phyloP scores from a whole-genome alignment of 2,329 filamentous ascomycete genomes.

The Xylaria polymorpha region DNA sequence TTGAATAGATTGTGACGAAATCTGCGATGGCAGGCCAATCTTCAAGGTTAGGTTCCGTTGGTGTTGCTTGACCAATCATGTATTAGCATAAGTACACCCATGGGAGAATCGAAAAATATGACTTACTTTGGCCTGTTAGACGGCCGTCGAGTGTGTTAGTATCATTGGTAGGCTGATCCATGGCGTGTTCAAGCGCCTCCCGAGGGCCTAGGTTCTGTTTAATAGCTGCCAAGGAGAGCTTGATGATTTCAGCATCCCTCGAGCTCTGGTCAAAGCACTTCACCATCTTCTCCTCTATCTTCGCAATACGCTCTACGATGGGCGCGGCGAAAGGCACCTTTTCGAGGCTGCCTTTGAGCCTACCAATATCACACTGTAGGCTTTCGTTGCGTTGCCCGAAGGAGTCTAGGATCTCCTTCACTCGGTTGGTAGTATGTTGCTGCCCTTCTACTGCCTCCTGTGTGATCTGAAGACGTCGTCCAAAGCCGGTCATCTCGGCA shows the following conservation, averaged over 20 bases:
- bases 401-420: background rate
- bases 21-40: conserved; percentile 27
- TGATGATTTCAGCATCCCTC: background rate
- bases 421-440: background rate
- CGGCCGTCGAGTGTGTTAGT: background rate
- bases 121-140: conserved; percentile 10
- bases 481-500: background rate
- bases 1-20: conserved; percentile 38
- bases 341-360: conserved; percentile 4
- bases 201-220: background rate
- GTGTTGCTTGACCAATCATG: background rate
- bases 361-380: conserved; percentile 3
- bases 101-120: background rate
- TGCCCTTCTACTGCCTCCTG: conserved; percentile 15
- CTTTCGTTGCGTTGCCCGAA: conserved; percentile 4
- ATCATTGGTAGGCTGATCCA: background rate
- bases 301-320: background rate
- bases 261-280: conserved; percentile 1
- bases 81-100: conserved; percentile 11
- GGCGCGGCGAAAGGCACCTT: background rate
- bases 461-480: conserved; percentile 12
- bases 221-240: background rate
- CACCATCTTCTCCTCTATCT: conserved; percentile 15
- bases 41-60: background rate
- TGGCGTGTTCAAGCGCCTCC: background rate